Percentiles rank a stretch among this genome's conserved stretches.
phyloP scores from a whole-genome alignment of 352 stramenopile genomes.

The Pythium guiyangense region DNA sequence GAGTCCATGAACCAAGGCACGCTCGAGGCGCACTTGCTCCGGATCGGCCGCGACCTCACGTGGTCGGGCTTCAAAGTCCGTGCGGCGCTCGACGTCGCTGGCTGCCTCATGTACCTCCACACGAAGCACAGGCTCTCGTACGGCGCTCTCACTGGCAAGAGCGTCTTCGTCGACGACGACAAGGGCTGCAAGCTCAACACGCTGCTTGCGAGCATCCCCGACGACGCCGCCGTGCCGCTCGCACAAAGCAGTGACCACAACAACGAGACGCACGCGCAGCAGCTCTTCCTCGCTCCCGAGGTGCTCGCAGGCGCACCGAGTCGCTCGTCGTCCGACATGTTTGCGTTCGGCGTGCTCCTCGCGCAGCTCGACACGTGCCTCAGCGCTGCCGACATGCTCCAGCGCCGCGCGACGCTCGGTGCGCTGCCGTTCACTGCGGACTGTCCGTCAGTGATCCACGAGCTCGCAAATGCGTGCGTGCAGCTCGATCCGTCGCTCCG shows the following conservation, averaged over 20 bases:
- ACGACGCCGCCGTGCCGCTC: constrained; percentile 12
- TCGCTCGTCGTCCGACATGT: constrained; percentile 61
- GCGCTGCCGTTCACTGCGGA: constrained; percentile 72
- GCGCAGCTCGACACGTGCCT: constrained; percentile 52
- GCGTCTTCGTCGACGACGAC: constrained; percentile 61
- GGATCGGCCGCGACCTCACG: constrained; percentile 31
- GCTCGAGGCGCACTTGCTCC: constrained; percentile 50
- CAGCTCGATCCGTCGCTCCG: constrained; percentile 67
- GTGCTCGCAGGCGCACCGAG: constrained; percentile 39
- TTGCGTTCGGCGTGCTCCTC: constrained; percentile 66
- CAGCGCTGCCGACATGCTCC: constrained; percentile 61
- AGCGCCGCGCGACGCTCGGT: constrained; percentile 26
- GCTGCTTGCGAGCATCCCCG: constrained; percentile 55
- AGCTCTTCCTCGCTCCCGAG: constrained; percentile 52
- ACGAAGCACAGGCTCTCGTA: constrained; percentile 67
- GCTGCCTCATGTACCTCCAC: constrained; percentile 75
- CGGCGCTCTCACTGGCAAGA: constrained; percentile 60
- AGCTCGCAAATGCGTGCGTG: constrained; percentile 59
- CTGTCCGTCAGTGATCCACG: constrained; percentile 46
- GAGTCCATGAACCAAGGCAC: constrained; percentile 72
- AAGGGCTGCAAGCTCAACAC: constrained; percentile 82
- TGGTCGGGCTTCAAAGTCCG: constrained; percentile 82
- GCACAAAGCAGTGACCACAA: neutral
- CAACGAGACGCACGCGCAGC: constrained; percentile 1
- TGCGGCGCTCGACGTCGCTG: constrained; percentile 55